A percentile compares a stretch with the other conserved stretches of the same genome.
These are phyloP conservation scores for Sergeia podlipaevii DNA, from an alignment of 208 protist species.

Conservation along the genomic window DNA sequence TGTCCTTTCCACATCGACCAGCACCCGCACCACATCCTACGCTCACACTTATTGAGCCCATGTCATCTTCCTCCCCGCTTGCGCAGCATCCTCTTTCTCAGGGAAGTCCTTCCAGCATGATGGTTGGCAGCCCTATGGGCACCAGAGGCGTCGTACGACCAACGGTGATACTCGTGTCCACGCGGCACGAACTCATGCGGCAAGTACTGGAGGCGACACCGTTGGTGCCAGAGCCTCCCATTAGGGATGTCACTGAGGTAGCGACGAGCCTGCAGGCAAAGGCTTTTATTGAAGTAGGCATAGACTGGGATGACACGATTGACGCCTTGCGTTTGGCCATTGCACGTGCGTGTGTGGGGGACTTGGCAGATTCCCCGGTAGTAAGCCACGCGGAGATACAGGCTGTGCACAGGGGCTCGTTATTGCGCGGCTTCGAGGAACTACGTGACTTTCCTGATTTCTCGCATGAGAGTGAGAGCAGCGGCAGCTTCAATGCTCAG, in stretches of 20 bases:
- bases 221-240: constrained; percentile 13
- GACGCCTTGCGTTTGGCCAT: constrained; percentile 33
- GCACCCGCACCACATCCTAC: no score
- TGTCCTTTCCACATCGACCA: no score
- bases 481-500: no score
- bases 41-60: no score
- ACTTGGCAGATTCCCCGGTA: constrained; percentile 22
- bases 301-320: constrained; percentile 21
- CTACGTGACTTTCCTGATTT: constrained; percentile 2
- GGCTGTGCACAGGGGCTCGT: constrained; percentile 8
- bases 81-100: no score
- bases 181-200: constrained; percentile 29
- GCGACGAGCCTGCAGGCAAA: constrained; percentile 31
- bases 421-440: constrained; percentile 16
- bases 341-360: constrained; percentile 48
- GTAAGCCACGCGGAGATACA: constrained; percentile 11
- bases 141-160: no score
- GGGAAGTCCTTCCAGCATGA: no score
- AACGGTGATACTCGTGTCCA: constrained; percentile 26
- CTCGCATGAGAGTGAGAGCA: no score
- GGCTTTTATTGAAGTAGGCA: constrained; percentile 38
- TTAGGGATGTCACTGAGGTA: constrained; percentile 26
- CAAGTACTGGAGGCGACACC: constrained; percentile 32
- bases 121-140: no score
- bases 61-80: no score